Evolutionary conservation across 2,329 filamentous ascomycete genomes (phyloP).

Genomic region (Pyrenophora teres): DNA sequence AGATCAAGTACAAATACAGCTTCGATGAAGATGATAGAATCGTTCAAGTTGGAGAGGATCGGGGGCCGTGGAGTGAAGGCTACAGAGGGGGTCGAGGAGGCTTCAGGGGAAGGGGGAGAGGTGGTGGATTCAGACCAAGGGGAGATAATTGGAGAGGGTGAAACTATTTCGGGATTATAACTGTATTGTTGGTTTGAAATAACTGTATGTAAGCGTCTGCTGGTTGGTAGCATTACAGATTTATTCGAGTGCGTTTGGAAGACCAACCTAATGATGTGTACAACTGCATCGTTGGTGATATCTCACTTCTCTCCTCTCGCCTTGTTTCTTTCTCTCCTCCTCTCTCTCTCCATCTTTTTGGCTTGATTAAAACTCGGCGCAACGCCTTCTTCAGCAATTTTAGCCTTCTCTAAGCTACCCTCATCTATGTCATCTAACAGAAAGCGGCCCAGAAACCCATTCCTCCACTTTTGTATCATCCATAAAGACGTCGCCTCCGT

Average conservation of each 20-base stretch:
- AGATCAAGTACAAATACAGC: constrained; percentile 46
- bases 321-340: constrained; percentile 35
- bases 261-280: neutral
- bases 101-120: constrained; percentile 4
- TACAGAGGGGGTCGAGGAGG: constrained; percentile 19
- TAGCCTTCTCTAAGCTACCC: constrained; percentile 60
- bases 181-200: too few species aligned
- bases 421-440: constrained; percentile 76
- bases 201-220: too few species aligned
- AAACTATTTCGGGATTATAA: neutral
- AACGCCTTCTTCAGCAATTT: constrained; percentile 52
- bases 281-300: neutral
- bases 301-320: constrained; percentile 26
- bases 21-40: constrained; percentile 53
- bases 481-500: constrained; percentile 75
- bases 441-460: constrained; percentile 75
- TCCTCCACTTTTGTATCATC: constrained; percentile 81
- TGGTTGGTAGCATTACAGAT: too few species aligned
- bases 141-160: constrained; percentile 9
- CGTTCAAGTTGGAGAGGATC: constrained; percentile 48
- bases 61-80: constrained; percentile 37
- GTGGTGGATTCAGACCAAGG: constrained; percentile 6
- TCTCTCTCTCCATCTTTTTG: constrained; percentile 67
- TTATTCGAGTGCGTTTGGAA: too few species aligned
- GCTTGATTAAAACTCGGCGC: constrained; percentile 70